phyloP scores from a whole-genome alignment of 2,329 filamentous ascomycete species.

The Orbilia ellipsospora region DNA sequence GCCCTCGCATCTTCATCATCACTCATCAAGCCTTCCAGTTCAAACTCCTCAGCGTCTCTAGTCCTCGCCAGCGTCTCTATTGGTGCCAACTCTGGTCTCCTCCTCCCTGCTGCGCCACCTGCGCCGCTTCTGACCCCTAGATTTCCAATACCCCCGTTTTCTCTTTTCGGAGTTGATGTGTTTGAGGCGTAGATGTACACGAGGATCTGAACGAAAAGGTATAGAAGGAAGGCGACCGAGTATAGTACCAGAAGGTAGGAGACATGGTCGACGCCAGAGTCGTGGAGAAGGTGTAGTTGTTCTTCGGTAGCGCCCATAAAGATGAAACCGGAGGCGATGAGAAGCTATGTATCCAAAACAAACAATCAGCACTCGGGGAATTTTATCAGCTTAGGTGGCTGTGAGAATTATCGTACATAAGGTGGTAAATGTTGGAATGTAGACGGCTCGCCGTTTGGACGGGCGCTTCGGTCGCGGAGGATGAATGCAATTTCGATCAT shows the following conservation, averaged over 20 bases:
- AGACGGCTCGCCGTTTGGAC: slow-evolving; percentile 77
- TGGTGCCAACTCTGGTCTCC: slow-evolving; percentile 24
- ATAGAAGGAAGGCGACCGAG: slow-evolving; percentile 88
- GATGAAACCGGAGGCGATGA: slow-evolving; percentile 90
- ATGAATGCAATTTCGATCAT: slow-evolving; percentile 94
- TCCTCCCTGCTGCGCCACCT: slow-evolving; percentile 56
- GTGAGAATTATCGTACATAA: too few relatives aligned
- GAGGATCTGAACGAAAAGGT: slow-evolving; percentile 70
- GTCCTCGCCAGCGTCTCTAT: slow-evolving; percentile 63
- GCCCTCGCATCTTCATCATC: slow-evolving; percentile 74
- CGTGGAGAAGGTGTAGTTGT: slow-evolving; percentile 79
- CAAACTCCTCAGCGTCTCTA: slow-evolving; percentile 89
- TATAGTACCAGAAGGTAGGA: slow-evolving; percentile 92
- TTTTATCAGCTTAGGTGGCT: slow-evolving; percentile 54
- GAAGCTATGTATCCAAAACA: slow-evolving; percentile 69
- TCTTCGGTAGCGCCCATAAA: slow-evolving; percentile 99
- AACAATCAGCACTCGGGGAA: not conserved
- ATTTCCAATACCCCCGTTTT: slow-evolving; percentile 64
- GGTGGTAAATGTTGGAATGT: slow-evolving; percentile 78
- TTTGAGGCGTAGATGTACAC: slow-evolving; percentile 44
- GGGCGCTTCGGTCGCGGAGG: slow-evolving; percentile 75
- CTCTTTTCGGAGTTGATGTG: slow-evolving; percentile 3
- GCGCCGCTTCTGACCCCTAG: slow-evolving; percentile 62
- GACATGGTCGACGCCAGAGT: slow-evolving; percentile 83
- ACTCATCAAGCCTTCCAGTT: slow-evolving; percentile 88